These are phyloP conservation scores for Xylaria sp. DNA, from an alignment of 2,329 filamentous ascomycete species.

Conservation along the genomic window DNA sequence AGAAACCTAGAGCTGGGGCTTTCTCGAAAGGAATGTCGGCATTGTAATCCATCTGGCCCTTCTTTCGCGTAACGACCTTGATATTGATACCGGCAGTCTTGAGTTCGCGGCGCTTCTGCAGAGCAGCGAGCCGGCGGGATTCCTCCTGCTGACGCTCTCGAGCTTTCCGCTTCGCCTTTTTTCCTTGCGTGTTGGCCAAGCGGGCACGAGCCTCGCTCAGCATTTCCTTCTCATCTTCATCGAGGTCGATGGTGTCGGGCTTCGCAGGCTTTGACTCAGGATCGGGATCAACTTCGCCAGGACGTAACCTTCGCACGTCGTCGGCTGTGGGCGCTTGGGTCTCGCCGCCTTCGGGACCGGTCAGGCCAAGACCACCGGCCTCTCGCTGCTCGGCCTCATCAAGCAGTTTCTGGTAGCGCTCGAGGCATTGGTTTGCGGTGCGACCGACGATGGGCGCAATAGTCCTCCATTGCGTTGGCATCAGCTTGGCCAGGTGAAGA, in stretches of 20 bases:
- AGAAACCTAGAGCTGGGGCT: conserved; percentile 84
- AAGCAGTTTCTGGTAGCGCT: conserved; percentile 93
- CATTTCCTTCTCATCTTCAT: conserved; percentile 99
- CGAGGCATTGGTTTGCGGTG: conserved; percentile 94
- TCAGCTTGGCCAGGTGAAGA: conserved; percentile 93
- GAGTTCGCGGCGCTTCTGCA: conserved; percentile 94
- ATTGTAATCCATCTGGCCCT: conserved; percentile 99
- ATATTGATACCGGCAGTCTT: conserved; percentile 99
- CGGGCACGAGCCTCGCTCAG: conserved; percentile 94
- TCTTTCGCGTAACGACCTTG: conserved; percentile 88
- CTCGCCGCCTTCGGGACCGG: conserved; percentile 85
- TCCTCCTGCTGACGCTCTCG: conserved; percentile 94
- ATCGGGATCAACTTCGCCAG: conserved; percentile 95
- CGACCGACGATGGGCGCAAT: conserved; percentile 96
- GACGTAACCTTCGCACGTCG: conserved; percentile 83
- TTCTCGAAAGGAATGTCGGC: conserved; percentile 98
- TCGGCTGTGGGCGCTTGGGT: conserved; percentile 86
- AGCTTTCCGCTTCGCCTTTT: conserved; percentile 98
- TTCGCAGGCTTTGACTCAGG: conserved; percentile 94
- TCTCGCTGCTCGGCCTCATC: conserved; percentile 95
- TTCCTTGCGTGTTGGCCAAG: conserved; percentile 96
- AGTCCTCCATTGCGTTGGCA: conserved; percentile 98
- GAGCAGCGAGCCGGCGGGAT: conserved; percentile 81
- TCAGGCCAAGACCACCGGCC: conserved; percentile 76
- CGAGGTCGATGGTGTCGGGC: conserved; percentile 95